Conservation (phyloP, 2,329 filamentous ascomycete genomes). For the Fusarium oxysporum region DNA sequence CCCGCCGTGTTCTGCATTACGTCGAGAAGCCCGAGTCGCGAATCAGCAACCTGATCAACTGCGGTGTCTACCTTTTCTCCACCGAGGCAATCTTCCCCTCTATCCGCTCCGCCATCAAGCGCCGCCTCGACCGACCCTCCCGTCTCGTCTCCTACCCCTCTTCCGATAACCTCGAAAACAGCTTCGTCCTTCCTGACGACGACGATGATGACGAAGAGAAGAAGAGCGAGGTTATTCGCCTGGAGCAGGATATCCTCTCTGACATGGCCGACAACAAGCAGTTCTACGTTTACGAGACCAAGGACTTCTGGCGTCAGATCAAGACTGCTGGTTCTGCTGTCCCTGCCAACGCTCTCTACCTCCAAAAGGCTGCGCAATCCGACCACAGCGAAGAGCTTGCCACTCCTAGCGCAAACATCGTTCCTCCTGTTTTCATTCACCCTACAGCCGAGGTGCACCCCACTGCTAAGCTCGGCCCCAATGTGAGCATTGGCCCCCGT, state of each 20-base stretch:
- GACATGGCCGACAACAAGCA: conserved; percentile 97
- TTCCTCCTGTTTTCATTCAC: conserved; percentile 95
- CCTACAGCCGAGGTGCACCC: conserved; percentile 90
- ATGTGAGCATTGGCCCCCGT: conserved; percentile 95
- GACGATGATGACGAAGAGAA: conserved; percentile 79
- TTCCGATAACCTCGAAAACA: conserved; percentile 87
- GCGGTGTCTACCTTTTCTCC: conserved; percentile 96
- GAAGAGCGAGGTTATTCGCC: conserved; percentile 87
- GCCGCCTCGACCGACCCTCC: conserved; percentile 84
- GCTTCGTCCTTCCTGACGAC: conserved; percentile 59
- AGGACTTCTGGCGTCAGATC: conserved; percentile 99
- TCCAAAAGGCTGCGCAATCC: conserved; percentile 91
- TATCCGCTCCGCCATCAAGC: conserved; percentile 94
- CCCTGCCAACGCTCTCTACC: conserved; percentile 94
- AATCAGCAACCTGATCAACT: conserved; percentile 99
- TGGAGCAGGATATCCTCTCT: conserved; percentile 96
- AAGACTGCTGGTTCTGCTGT: conserved; percentile 98
- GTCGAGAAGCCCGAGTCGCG: conserved; percentile 98
- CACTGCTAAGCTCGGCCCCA: conserved; percentile 95
- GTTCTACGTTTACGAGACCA: conserved; percentile 98
- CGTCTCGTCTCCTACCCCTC: conserved; percentile 95
- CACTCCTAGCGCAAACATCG: conserved; percentile 84
- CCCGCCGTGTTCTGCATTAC: conserved; percentile 95
- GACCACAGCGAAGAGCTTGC: conserved; percentile 79
- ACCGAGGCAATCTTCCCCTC: conserved; percentile 97